Evolutionary conservation across 345 rosid species (phyloP).

Genomic region (Salix dunnii): DNA sequence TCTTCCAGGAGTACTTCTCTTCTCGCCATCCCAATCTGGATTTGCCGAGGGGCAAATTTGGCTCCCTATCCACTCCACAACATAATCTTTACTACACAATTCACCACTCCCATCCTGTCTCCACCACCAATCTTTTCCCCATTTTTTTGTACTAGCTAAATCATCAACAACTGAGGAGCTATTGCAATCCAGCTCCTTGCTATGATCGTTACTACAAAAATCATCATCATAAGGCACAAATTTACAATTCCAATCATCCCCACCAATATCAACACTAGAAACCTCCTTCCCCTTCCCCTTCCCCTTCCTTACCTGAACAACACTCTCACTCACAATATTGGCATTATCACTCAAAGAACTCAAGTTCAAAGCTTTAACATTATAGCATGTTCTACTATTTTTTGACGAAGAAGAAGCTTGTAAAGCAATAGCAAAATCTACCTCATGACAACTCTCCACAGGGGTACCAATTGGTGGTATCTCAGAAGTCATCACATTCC

Average conservation of each 20-base stretch:
- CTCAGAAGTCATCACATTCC: constrained; percentile 52
- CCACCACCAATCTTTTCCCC: constrained; percentile 99
- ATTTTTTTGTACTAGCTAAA: constrained; percentile 50
- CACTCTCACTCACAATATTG: constrained; percentile 41
- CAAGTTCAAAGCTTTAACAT: constrained; percentile 54
- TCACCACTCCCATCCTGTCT: constrained; percentile 93
- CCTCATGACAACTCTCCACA: constrained; percentile 45
- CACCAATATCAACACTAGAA: constrained; percentile 39
- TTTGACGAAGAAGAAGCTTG: constrained; percentile 93
- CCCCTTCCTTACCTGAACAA: constrained; percentile 23
- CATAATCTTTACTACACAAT: constrained; percentile 87
- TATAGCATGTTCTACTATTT: constrained; percentile 53
- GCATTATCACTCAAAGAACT: constrained; percentile 44
- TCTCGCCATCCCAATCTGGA: constrained; percentile 84
- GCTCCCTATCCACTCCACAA: constrained; percentile 97
- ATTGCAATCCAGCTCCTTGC: constrained; percentile 55
- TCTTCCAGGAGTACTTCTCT: constrained; percentile 48
- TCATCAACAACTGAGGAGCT: constrained; percentile 42
- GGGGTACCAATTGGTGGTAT: constrained; percentile 27
- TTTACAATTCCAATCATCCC: constrained; percentile 59
- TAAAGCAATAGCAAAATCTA: constrained; percentile 85
- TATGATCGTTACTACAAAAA: constrained; percentile 31
- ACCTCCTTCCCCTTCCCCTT: constrained; percentile 88
- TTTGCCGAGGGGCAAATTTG: constrained; percentile 65
- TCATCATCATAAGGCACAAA: constrained; percentile 60